Base-by-base conservation (phyloP, 495 filamentous ascomycete species). In the Penicillium canariense region DNA sequence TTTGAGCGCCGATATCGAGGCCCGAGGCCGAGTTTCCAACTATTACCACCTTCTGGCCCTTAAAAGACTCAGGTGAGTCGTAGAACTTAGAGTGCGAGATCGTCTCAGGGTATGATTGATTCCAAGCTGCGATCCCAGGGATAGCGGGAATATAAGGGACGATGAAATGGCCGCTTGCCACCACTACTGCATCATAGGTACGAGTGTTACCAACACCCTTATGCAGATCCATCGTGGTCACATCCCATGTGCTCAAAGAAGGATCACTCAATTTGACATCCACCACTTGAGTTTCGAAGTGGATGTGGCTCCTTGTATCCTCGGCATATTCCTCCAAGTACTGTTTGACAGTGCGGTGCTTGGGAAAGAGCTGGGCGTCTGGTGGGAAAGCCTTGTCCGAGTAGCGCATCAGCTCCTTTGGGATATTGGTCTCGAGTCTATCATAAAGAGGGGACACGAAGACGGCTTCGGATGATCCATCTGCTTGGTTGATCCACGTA, bases 81-180 rank as follows among this genome's bases (percentile, higher is more conserved):
- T 89, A 97, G 27, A 81, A 79, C 58, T 92, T 96, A 10, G 91
- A 91, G 67, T 97, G 93, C 0, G 82, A 81, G 20, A 96, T 87
- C 0, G 76, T 54, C 0, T 78, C 81, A 0, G 87, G 88, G 53
- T 89, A 81, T 3, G 68, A 61, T 25, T 67, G 50, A 62, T 89
- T 77, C 85, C 84, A 82, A 44, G 59, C 65, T 49, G 65, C 49
- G 10, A 88, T 77, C 2, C 85, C 85, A 1, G 65, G 48, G n/a
- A 88, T 81, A 22, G 78, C 68, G 0, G 91, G 91, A 9, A 95
- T 71, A 64, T 80, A 86, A 0, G 87, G 86, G 6, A 87, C 81
- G 18, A 79, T 79, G 66, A 87, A 95, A 62, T 96, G 90, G 1
- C 91, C 91, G 55, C 78, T 90, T 6, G 89, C 89, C n/a, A 92